Evolutionary conservation across 2,329 filamentous ascomycete species (phyloP).

Genomic region (Clarireedia hainanense): DNA sequence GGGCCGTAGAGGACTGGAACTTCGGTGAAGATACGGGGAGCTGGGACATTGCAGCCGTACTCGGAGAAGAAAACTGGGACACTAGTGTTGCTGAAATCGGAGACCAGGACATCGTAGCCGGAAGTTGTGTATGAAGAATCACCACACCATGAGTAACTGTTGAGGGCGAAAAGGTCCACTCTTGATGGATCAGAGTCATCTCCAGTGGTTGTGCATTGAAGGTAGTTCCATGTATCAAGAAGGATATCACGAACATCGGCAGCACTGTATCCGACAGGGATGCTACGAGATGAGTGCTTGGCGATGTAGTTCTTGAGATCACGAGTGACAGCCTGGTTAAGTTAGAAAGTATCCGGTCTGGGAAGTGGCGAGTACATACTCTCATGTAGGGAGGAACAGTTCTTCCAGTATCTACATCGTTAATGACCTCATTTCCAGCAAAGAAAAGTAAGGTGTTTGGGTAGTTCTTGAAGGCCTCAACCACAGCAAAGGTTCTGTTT

Average conservation of each 20-base stretch:
- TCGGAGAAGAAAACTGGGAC: slow-evolving; percentile 80
- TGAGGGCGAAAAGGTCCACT: slow-evolving; percentile 70
- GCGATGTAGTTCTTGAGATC: slow-evolving; percentile 77
- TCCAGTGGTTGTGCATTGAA: slow-evolving; percentile 53
- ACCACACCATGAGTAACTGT: slow-evolving; percentile 69
- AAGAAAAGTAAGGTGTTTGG: slow-evolving; percentile 67
- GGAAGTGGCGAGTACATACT: slow-evolving; percentile 15
- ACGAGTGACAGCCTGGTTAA: slow-evolving; percentile 59
- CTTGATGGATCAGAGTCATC: slow-evolving; percentile 52
- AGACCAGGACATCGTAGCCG: slow-evolving; percentile 55
- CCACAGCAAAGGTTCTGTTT: slow-evolving; percentile 58
- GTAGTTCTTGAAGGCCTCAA: slow-evolving; percentile 59
- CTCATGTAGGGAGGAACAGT: slow-evolving; percentile 61
- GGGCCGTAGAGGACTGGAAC: slow-evolving; percentile 63
- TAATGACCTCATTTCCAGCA: slow-evolving; percentile 73
- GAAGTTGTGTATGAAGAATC: slow-evolving; percentile 55
- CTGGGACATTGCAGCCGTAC: slow-evolving; percentile 66
- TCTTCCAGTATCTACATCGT: slow-evolving; percentile 51
- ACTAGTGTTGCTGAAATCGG: slow-evolving; percentile 55
- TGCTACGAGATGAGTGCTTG: slow-evolving; percentile 56
- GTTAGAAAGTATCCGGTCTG: slow-evolving; percentile 10
- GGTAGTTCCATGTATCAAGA: slow-evolving; percentile 67
- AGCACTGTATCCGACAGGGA: slow-evolving; percentile 75
- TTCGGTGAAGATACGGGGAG: slow-evolving; percentile 70
- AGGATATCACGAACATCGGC: slow-evolving; percentile 69